Base-by-base conservation (phyloP, 1,284 basidiomycete species). In the Cryptococcus wingfieldii region DNA sequence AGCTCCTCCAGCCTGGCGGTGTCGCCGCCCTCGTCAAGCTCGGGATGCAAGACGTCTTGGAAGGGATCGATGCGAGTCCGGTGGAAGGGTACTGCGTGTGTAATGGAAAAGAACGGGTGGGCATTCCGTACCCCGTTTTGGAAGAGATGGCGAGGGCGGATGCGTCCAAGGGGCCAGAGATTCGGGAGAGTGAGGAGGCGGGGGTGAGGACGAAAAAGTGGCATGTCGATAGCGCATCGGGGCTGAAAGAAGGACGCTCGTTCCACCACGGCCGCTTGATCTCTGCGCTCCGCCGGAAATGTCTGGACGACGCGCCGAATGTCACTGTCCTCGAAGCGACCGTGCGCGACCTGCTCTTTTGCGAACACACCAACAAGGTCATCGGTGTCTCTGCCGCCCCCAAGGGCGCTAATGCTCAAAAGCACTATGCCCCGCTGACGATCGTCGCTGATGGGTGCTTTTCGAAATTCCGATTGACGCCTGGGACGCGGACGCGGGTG, bases 191-290 rank as follows among this genome's bases (percentile, higher is more conserved):
- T n/a, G 44, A 58, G 27, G 45, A 45, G 41, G 55, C 55, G 48
- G 31, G 31, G 31, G 31, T 34, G 31, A 34, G 7, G 31, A 34
- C 31, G 31, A 34, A 10, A 34, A 54, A 55, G 48, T 75, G 72
- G 72, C 58, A 68, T 47, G 61, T 73, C 19, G 28, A 59, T 5
- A 63, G 64, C 18, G 31, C 47, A 44, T 63, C 69, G 54, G 78
- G 76, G 37, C 62, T 65, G 53, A 74, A 79, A 66, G 80, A 82
- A 60, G 81, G 95, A 0, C 79, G 91, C 54, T 86, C 85, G 60
- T 98, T 98, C 77, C 94, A 98, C 78, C 94, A 98, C 72, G 95
- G 95, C n/a, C 81, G 84, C 54, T 93, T 98, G 65, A 85, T 98
- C 59, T 86, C 88, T 81, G 81, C 83, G 16, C 77, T 98, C 48